Percentiles rank a stretch among this genome's conserved stretches.
These are phyloP conservation scores for Hyaloperonospora brassicae DNA, from an alignment of 352 stramenopile species.

Conservation along the genomic window DNA sequence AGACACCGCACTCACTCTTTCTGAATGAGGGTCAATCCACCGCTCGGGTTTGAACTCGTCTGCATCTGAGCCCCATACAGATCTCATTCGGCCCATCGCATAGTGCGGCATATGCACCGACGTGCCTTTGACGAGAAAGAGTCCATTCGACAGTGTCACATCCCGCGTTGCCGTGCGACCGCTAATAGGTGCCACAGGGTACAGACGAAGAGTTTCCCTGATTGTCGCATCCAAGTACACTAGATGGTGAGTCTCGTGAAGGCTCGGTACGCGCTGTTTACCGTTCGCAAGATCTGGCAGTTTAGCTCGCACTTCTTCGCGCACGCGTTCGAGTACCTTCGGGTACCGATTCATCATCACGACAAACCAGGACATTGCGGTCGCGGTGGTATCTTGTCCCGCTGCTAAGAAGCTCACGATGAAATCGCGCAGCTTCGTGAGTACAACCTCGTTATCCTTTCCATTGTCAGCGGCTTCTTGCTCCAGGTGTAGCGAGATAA, in stretches of 20 bases:
- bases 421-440: constrained; percentile 60
- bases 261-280: constrained; percentile 8
- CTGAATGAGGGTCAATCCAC: constrained; percentile 28
- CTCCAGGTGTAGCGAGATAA: constrained; percentile 41
- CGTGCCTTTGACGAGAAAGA: constrained; percentile 29
- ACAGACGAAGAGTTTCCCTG: constrained; percentile 43
- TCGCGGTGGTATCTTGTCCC: constrained; percentile 47
- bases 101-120: constrained; percentile 39
- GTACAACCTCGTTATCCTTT: constrained; percentile 10
- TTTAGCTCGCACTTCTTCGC: constrained; percentile 27
- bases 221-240: constrained; percentile 44
- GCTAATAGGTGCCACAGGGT: constrained; percentile 45
- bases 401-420: constrained; percentile 59
- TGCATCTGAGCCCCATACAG: constrained; percentile 44
- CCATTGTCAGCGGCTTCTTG: constrained; percentile 16
- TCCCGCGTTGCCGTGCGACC: constrained; percentile 36
- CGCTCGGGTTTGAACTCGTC: constrained; percentile 45
- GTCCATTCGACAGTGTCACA: constrained; percentile 43
- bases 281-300: constrained; percentile 35
- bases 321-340: constrained; percentile 28
- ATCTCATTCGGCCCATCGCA: constrained; percentile 30
- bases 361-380: constrained; percentile 46
- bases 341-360: constrained; percentile 52
- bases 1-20: constrained; percentile 20
- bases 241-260: constrained; percentile 30